Evolutionary conservation across 2,329 filamentous ascomycete genomes (phyloP), one percentile per base, ranked within the genome.

Genomic region (Epichloe coenophiala): DNA sequence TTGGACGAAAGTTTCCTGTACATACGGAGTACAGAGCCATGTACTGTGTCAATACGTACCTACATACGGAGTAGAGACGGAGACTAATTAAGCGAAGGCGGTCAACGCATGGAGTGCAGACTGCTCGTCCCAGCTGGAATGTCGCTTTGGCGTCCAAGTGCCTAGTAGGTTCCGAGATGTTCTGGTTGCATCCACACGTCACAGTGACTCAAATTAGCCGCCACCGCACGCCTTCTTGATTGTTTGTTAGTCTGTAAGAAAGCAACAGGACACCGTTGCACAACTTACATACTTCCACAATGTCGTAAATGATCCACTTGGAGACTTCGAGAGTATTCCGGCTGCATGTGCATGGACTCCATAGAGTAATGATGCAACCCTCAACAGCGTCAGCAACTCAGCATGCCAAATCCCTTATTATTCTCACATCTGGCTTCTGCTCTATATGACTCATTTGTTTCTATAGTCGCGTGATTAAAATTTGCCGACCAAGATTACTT

Each of bases 241-340:
- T 7, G 39, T 12, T 23, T 41, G 19, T 41, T 12, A 21, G 13
- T 38, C 8, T 9, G 27, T 8, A n/a, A 21, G 19, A 15, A 17
- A 13, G 40, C 33, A 38, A 31, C 11, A 12, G 37, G 46, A 48
- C 46, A 41, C 37, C 37, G 37, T 41, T 48, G 23, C 46, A 23
- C 17, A n/a, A 38, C 3, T 9, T 23, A 9, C 27, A 27, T 27
- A 44, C 12, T 6, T 21, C 12, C 21, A 33, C 21, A 17, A 31
- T 31, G 4, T 46, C 15, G 21, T 46, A 15, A 15, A 12, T 36
- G n/a, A n/a, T 46, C 15, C 36, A 13, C 17, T 38, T 47, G 45
- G 49, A 11, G 17, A 43, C 44, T 61, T 61, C 58, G 57, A 59
- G 58, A 61, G 61, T 57, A 59, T 62, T 62, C 59, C 55, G 47